Evolutionary conservation across 352 stramenopile species (phyloP), one percentile per base, ranked within the genome.

Genomic region (Globisporangium rhizosaccharum): DNA sequence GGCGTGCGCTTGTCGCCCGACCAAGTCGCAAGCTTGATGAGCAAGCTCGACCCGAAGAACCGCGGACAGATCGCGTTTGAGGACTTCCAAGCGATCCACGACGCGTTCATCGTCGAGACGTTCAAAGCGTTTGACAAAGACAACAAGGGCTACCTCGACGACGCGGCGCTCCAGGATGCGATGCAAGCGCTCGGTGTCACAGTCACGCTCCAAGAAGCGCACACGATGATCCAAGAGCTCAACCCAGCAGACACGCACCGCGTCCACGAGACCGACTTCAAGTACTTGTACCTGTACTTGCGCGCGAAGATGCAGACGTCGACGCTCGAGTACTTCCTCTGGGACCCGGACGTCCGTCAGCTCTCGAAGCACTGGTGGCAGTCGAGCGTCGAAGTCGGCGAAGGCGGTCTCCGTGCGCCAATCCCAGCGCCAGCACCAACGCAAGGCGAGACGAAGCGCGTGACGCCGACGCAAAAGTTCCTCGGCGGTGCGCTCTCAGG

Each of bases 311-410:
- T 93, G 83, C 63, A 76, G 56, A 79, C 76, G 25, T 75, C 76
- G 47, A 75, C 75, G 28, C 68, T 93, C n/a, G 83, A 90, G 67
- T 67, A 82, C 52, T 76, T 93, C 47, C 59, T 91, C 30, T 93
- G 83, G 83, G 83, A 93, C 56, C 83, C 83, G 17, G 73, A 87
- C 58, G 79, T 93, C n/a, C 83, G 83, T n/a, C 62, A 88, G 53
- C 66, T 93, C 41, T 91, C 81, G 55, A 91, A 90, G 76, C 81
- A 91, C 62, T 93, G 83, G 83, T 93, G 83, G 83, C 83, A 91
- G 68, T 72, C 83, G 53, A 91, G 81, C 53, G 79, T 93, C n/a
- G 83, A 93, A 54, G 61, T 93, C 33, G 83, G 83, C 20, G 83
- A 93, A 57, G 79, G 82, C 39, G 83, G 83, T 7, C 57, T 89